Evolutionary conservation across 495 filamentous ascomycete species (phyloP).

Genomic region (Penicillium turbatum): DNA sequence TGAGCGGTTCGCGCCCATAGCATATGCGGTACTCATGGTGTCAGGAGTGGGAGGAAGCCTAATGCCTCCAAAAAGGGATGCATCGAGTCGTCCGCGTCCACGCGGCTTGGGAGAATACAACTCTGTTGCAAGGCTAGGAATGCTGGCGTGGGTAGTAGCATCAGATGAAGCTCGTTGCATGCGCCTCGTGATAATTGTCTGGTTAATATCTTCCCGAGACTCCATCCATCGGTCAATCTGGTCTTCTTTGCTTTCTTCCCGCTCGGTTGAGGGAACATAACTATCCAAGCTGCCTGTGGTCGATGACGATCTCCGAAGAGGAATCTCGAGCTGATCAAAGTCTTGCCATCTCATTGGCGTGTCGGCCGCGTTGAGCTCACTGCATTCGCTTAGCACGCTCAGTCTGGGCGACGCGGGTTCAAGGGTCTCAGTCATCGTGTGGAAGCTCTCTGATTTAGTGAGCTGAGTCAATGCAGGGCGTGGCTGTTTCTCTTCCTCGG

Average conservation of each 20-base stretch:
- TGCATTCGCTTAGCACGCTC: constrained; percentile 76
- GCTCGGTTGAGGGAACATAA: constrained; percentile 10
- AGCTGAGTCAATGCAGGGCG: constrained; percentile 26
- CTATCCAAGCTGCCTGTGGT: constrained; percentile 17
- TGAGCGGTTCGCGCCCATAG: constrained; percentile 27
- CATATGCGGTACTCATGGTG: constrained; percentile 43
- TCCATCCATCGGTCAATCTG: constrained; percentile 34
- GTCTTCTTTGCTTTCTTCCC: constrained; percentile 18
- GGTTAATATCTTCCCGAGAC: constrained; percentile 14
- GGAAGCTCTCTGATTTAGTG: constrained; percentile 37
- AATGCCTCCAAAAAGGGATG: constrained; percentile 32
- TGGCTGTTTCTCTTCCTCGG: constrained; percentile 39
- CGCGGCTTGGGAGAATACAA: constrained; percentile 23
- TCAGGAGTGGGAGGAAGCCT: constrained; percentile 43
- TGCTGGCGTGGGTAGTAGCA: constrained; percentile 16
- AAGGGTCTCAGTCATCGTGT: constrained; percentile 30
- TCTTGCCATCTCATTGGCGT: constrained; percentile 16
- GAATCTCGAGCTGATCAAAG: constrained; percentile 34
- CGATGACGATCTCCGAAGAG: constrained; percentile 24
- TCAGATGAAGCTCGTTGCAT: constrained; percentile 18
- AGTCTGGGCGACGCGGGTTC: constrained; percentile 57
- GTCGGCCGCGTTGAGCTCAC: constrained; percentile 65
- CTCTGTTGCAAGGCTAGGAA: constrained; percentile 17
- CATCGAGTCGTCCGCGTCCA: constrained; percentile 28
- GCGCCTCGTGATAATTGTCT: constrained; percentile 20